Percentiles rank a stretch among this genome's conserved stretches.
phyloP scores from a whole-genome alignment of 2,329 filamentous ascomycete species.

The Ramularia endophylla region DNA sequence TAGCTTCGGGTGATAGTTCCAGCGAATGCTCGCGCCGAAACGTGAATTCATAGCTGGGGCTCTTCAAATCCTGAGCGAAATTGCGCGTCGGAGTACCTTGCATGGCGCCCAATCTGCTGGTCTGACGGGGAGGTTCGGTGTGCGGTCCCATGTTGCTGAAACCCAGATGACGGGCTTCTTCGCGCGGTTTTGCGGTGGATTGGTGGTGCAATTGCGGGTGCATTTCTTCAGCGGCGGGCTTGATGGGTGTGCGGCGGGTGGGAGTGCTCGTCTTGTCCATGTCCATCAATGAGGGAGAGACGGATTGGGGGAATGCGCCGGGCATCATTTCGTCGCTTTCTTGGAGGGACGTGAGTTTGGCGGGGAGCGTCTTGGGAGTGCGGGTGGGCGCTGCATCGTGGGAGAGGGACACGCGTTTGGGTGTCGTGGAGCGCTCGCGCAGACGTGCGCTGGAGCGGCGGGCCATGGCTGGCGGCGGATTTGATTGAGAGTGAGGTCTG shows the following conservation, averaged over 20 bases:
- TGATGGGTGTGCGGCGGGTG: slow-evolving; percentile 56
- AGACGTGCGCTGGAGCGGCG: slow-evolving; percentile 31
- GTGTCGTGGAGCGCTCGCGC: slow-evolving; percentile 25
- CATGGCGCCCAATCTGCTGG: slow-evolving; percentile 37
- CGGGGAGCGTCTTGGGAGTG: slow-evolving; percentile 29
- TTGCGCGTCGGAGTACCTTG: slow-evolving; percentile 57
- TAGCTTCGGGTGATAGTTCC: slow-evolving; percentile 56
- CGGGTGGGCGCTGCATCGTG: slow-evolving; percentile 24
- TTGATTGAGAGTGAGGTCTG: no score
- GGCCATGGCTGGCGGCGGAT: no score
- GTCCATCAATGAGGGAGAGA: slow-evolving; percentile 16
- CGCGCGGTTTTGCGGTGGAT: slow-evolving; percentile 67
- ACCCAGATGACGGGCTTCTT: slow-evolving; percentile 74
- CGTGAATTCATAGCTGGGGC: slow-evolving; percentile 61
- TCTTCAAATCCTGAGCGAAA: slow-evolving; percentile 34
- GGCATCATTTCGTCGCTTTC: slow-evolving; percentile 41
- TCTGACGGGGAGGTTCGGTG: slow-evolving; percentile 41
- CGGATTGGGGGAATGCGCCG: slow-evolving; percentile 28
- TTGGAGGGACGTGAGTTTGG: slow-evolving; percentile 40
- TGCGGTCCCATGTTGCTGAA: slow-evolving; percentile 69
- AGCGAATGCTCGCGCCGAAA: slow-evolving; percentile 51
- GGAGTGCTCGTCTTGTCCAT: slow-evolving; percentile 46
- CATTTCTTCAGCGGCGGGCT: slow-evolving; percentile 76
- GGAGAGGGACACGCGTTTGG: slow-evolving; percentile 31
- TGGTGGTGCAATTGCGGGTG: slow-evolving; percentile 78